A percentile compares a stretch with the other conserved stretches of the same genome.
Evolutionary conservation across 75 land plant species (phyloP).

Genomic region (Sequoia sempervirens): DNA sequence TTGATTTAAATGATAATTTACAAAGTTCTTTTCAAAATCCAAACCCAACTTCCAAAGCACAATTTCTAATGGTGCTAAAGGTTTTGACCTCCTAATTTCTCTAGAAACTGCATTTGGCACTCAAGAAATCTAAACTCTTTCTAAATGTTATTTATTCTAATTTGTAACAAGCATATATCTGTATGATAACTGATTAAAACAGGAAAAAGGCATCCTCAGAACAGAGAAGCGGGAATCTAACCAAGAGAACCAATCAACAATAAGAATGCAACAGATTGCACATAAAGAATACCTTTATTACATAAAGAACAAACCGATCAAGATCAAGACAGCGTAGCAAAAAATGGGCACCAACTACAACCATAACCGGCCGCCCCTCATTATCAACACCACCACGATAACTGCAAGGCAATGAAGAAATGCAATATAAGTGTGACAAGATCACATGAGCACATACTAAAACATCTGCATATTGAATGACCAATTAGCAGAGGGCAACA

Average conservation of each 20-base stretch:
- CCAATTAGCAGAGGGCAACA: not conserved
- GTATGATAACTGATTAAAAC: not conserved
- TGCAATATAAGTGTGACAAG: not conserved
- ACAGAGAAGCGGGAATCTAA: not conserved
- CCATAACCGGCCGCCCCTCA: constrained; percentile 96
- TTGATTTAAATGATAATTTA: no score
- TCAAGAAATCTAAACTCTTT: not conserved
- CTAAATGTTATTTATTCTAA: not conserved
- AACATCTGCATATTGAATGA: not conserved
- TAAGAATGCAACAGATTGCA: constrained; percentile 2
- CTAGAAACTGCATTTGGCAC: not conserved
- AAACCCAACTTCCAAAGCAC: not conserved
- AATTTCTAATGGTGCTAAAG: not conserved
- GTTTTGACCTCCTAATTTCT: not conserved
- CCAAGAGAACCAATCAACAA: not conserved
- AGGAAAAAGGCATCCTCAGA: not conserved
- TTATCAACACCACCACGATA: constrained; percentile 95
- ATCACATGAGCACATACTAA: not conserved
- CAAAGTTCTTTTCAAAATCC: not conserved
- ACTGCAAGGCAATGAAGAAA: constrained; percentile 30
- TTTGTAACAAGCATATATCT: not conserved
- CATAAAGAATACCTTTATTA: constrained; percentile 66
- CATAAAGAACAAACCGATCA: constrained; percentile 91
- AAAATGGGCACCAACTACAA: constrained; percentile 97
- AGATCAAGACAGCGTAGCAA: constrained; percentile 96